Percentiles rank a stretch among this genome's conserved stretches.
phyloP scores from a whole-genome alignment of 768 basidiomycete genomes.

The Tulasnella sp. region DNA sequence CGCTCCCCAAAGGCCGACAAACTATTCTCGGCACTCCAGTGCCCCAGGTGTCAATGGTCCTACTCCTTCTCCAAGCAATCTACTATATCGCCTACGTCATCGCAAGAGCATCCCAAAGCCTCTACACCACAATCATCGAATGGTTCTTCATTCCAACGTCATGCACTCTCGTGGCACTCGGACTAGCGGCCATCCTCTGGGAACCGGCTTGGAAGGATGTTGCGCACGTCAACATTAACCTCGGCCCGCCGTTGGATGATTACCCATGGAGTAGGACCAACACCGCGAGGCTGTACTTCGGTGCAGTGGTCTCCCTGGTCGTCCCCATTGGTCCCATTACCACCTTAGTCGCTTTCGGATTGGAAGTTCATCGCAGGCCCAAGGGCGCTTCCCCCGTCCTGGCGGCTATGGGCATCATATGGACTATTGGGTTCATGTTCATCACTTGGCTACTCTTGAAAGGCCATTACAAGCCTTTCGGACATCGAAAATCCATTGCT shows the following conservation, averaged over 20 bases:
- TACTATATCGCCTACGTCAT: background rate
- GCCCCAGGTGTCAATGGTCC: slow-evolving; percentile 1
- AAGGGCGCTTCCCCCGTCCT: background rate
- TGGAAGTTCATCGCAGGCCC: background rate
- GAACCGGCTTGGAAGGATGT: slow-evolving; percentile 17
- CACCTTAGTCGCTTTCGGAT: background rate
- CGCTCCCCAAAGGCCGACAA: slow-evolving; percentile 2
- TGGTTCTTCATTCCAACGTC: slow-evolving; percentile 18
- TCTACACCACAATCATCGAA: slow-evolving; percentile 8
- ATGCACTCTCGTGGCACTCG: background rate
- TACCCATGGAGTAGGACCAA: slow-evolving; percentile 12
- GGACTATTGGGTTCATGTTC: slow-evolving; percentile 5
- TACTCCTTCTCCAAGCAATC: slow-evolving; percentile 2
- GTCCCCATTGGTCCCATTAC: slow-evolving; percentile 16
- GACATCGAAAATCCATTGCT: background rate
- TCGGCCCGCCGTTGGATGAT: slow-evolving; percentile 4
- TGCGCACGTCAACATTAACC: slow-evolving; percentile 12
- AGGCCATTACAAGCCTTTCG: slow-evolving; percentile 6
- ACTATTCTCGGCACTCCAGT: slow-evolving; percentile 3
- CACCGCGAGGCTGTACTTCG: background rate
- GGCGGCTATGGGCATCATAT: background rate
- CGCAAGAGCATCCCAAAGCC: background rate
- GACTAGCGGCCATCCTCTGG: slow-evolving; percentile 5
- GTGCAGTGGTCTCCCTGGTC: background rate
- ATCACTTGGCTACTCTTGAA: background rate